A percentile compares a stretch with the other conserved stretches of the same genome.
These are phyloP conservation scores for Diplodia corticola DNA, from an alignment of 2,329 filamentous ascomycete species.

Conservation along the genomic window DNA sequence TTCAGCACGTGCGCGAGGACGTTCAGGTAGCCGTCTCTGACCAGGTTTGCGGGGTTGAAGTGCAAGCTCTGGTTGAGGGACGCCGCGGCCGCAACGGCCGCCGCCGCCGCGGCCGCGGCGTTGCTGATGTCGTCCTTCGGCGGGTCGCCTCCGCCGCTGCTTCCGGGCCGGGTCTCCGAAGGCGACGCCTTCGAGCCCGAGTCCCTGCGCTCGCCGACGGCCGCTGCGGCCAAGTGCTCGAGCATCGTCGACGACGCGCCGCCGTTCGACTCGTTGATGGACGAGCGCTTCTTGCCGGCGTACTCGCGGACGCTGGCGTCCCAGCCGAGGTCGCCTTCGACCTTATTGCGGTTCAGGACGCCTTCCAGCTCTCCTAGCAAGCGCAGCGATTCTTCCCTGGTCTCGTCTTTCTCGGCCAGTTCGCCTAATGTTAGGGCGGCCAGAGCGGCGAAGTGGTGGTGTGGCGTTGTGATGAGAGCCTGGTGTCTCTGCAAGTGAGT, in stretches of 20 bases:
- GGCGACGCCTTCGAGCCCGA: neutral
- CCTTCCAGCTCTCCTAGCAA: constrained; percentile 40
- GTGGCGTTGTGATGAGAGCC: constrained; percentile 35
- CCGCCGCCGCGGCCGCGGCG: constrained; percentile 35
- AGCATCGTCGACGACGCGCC: constrained; percentile 39
- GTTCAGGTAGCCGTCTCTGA: constrained; percentile 10
- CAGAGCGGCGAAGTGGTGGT: constrained; percentile 39
- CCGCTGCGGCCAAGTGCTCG: constrained; percentile 41
- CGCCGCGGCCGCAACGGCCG: constrained; percentile 39
- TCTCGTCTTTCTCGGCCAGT: constrained; percentile 37
- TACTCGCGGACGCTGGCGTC: constrained; percentile 37
- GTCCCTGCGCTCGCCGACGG: constrained; percentile 28
- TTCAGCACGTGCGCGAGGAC: constrained; percentile 8
- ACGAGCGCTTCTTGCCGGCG: constrained; percentile 29
- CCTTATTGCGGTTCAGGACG: constrained; percentile 34
- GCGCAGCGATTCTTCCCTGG: constrained; percentile 38
- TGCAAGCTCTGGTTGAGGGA: constrained; percentile 25
- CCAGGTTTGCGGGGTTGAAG: constrained; percentile 15
- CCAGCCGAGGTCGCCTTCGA: constrained; percentile 36
- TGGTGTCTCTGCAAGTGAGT: constrained; percentile 28
- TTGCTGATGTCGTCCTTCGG: constrained; percentile 34
- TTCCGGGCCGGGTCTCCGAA: constrained; percentile 28
- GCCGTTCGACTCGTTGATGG: constrained; percentile 25
- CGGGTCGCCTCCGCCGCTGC: constrained; percentile 28
- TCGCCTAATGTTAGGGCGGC: constrained; percentile 39